Evolutionary conservation across 73 alveolate species (phyloP), one percentile per base, ranked within the genome.

Genomic region (Paraurostyla sp.): DNA sequence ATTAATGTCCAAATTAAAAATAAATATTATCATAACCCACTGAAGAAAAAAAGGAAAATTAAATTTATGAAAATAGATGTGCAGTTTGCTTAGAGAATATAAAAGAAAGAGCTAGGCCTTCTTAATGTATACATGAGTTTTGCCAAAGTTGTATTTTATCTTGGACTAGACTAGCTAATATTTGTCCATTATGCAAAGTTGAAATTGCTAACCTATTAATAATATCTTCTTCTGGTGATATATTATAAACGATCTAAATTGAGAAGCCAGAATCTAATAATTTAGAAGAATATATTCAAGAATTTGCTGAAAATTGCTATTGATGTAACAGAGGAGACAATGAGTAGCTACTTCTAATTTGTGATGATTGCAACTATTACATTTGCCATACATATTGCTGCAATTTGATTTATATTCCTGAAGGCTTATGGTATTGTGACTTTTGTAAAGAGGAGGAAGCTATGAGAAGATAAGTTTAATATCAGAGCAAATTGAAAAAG

Each of bases 321-420:
- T 56, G 29, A 15, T 87, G 93, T 18, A 25, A 9, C 41, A 40
- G 33, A 75, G 73, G 58, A 0, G 75, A 35, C 29, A 36, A 87
- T 41, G 93, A 87, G 43, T 29, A 45, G 49, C 36, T 35, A 1
- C 62, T 87, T 9, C 76, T 87, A n/a, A 76, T 87, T 0, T 87
- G 93, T 7, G 93, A 87, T 46, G 4, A 27, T 25, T 87, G 93
- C 75, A 69, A 87, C 43, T 71, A 32, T 41, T 1, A 51, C 27
- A 63, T 87, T 22, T 78, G 88, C 32, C 93, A 87, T 59, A 87
- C 93, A 41, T 87, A 87, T 58, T 87, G 93, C 38, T 51, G 42
- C 32, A 25, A 45, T 1, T 45, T 87, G 0, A 85, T 36, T 73
- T n/a, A 27, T 1, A 75, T 87, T 23, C 93, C 93, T 0, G 93